Percentiles rank a stretch among this genome's conserved stretches.
Evolutionary conservation across 2,329 filamentous ascomycete species (phyloP).

Genomic region (Ceratocystis colombiana): DNA sequence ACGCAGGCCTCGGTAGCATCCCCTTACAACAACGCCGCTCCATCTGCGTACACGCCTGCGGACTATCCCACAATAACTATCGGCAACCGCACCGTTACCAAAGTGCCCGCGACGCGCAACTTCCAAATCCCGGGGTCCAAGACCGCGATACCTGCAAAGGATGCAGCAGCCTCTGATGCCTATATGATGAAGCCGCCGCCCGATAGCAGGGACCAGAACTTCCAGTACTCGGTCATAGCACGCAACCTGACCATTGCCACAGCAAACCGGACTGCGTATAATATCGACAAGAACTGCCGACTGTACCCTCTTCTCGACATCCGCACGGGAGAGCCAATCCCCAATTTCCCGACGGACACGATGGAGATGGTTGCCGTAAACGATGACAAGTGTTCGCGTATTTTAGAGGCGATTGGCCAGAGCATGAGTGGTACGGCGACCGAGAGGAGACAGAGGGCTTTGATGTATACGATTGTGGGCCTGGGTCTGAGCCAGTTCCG

Average conservation of each 20-base stretch:
- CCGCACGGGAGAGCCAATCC: conserved; percentile 1
- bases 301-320: conserved; percentile 19
- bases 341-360: not conserved
- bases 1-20: not conserved
- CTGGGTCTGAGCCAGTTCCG: not conserved
- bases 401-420: conserved; percentile 12
- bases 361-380: not conserved
- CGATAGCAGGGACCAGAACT: not conserved
- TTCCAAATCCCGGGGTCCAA: not conserved
- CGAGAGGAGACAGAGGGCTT: conserved; percentile 14
- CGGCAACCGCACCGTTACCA: not conserved
- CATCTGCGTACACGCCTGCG: conserved; percentile 1
- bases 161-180: not conserved
- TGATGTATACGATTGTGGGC: conserved; percentile 16
- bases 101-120: not conserved
- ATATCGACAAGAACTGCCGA: conserved; percentile 13
- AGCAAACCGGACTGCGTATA: conserved; percentile 19
- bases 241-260: conserved; percentile 20
- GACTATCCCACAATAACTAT: conserved; percentile 1
- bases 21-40: not conserved
- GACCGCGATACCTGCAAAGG: not conserved
- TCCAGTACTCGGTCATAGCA: conserved; percentile 10
- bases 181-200: not conserved
- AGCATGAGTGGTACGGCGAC: not conserved
- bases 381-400: conserved; percentile 10